These are phyloP conservation scores for Pseudocercospora vitis DNA, from an alignment of 2,329 filamentous ascomycete species.

Conservation along the genomic window DNA sequence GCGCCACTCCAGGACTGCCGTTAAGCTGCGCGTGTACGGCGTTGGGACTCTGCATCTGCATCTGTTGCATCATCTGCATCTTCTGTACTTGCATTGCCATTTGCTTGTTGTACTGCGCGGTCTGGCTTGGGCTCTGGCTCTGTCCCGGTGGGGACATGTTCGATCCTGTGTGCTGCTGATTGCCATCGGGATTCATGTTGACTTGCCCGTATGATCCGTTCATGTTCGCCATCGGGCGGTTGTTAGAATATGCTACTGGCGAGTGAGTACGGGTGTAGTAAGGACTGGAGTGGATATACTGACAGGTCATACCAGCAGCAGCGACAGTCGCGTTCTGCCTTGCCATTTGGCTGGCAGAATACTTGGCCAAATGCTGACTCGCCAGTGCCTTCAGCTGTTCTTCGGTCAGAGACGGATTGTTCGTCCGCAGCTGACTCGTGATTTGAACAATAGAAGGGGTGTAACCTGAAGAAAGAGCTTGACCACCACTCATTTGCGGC, in stretches of 20 bases:
- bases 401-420: constrained; percentile 52
- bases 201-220: constrained; percentile 17
- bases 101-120: constrained; percentile 22
- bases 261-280: constrained; percentile 31
- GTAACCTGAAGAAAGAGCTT: constrained; percentile 54
- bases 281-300: constrained; percentile 13
- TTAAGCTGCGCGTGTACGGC: constrained; percentile 28
- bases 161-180: constrained; percentile 15
- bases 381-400: constrained; percentile 57
- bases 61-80: constrained; percentile 36
- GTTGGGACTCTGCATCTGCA: constrained; percentile 31
- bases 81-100: constrained; percentile 35
- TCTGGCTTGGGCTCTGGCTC: constrained; percentile 18
- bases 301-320: constrained; percentile 37
- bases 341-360: constrained; percentile 34
- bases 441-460: constrained; percentile 57
- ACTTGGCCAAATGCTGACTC: constrained; percentile 44
- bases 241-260: constrained; percentile 31
- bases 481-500: constrained; percentile 38
- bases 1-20: constrained; percentile 33
- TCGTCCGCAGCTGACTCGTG: constrained; percentile 53
- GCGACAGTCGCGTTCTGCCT: constrained; percentile 42
- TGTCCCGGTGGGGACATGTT: constrained; percentile 25
- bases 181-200: constrained; percentile 17
- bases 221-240: constrained; percentile 23